Base-by-base conservation (phyloP, 148 eudicot genomes). In the Selenicereus undatus region DNA sequence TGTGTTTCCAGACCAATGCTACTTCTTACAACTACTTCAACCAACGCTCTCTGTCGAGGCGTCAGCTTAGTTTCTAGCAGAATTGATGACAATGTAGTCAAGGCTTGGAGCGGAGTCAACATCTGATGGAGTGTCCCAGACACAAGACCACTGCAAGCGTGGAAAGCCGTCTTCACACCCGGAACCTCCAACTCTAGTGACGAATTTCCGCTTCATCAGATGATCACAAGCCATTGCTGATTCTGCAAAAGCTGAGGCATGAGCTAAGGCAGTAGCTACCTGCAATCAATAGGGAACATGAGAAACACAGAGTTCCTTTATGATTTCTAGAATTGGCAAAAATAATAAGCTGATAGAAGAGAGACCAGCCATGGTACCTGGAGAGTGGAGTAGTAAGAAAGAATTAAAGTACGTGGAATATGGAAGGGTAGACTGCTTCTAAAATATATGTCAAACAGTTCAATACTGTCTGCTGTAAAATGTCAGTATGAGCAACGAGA, bases 191-290 rank as follows among this genome's bases (percentile, higher is more conserved):
- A 35, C 76, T 88, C 90, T 79, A 90, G 78, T 65, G 90, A 89
- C 78, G 84, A 71, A 82, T 32, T 32, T 89, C 81, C 88, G 90
- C 79, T 84, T 88, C 81, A 80, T 85, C 11, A 92, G 89, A 83
- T 86, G 89, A 78, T 90, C 89, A 30, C 87, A 84, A 32, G 89
- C 89, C 52, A 86, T 79, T 83, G 78, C 84, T 24, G 91, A 92
- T 75, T 88, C 90, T 82, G 87, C 88, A 32, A 90, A 60, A 82
- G 85, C 84, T 35, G 90, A 89, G 74, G 90, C 92, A 87, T 91
- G 94, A 82, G 88, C 90, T 76, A 92, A 92, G 76, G 93, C 90
- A 81, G 91, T 92, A 48, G 91, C 89, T 50, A 89, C 92, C 97
- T 92, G 83, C 51, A 66, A 24, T 70, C 65, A 24, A 43, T 14